phyloP scores from a whole-genome alignment of 805 yeast genomes.

The Pichia scutulata region DNA sequence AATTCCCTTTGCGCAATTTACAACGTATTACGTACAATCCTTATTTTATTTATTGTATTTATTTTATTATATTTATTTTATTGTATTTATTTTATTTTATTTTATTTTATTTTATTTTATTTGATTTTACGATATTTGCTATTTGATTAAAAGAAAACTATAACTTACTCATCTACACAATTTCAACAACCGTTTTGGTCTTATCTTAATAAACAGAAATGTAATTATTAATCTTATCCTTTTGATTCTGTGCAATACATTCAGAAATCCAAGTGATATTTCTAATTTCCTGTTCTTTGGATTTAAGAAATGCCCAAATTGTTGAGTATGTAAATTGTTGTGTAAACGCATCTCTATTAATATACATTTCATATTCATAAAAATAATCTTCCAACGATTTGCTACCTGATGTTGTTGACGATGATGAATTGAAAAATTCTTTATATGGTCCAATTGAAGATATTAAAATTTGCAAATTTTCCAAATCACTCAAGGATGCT shows the following conservation, averaged over 20 bases:
- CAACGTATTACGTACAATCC: too few relatives aligned
- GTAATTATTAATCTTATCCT: conserved; percentile 85
- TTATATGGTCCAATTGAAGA: conserved; percentile 60
- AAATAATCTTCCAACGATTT: conserved; percentile 89
- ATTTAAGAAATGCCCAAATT: conserved; percentile 93
- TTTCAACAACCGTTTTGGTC: too few relatives aligned
- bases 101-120: too few relatives aligned
- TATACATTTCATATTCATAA: conserved; percentile 84
- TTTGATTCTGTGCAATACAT: conserved; percentile 97
- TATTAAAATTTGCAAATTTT: conserved; percentile 63
- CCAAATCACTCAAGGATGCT: conserved; percentile 76
- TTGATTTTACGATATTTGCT: too few relatives aligned
- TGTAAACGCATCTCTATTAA: conserved; percentile 88
- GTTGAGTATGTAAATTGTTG: conserved; percentile 91
- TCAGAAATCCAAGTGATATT: conserved; percentile 99
- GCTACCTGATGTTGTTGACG: conserved; percentile 14
- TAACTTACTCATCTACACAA: too few relatives aligned
- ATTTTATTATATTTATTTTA: too few relatives aligned
- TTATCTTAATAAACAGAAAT: conserved; percentile 77
- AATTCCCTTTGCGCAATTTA: too few relatives aligned
- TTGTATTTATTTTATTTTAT: too few relatives aligned
- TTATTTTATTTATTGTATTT: too few relatives aligned
- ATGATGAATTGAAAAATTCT: conserved; percentile 43
- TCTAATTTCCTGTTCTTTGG: conserved; percentile 94
- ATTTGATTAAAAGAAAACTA: too few relatives aligned